These are phyloP conservation scores for Fusarium chuoi DNA, from an alignment of 2,329 filamentous ascomycete species.

Conservation along the genomic window DNA sequence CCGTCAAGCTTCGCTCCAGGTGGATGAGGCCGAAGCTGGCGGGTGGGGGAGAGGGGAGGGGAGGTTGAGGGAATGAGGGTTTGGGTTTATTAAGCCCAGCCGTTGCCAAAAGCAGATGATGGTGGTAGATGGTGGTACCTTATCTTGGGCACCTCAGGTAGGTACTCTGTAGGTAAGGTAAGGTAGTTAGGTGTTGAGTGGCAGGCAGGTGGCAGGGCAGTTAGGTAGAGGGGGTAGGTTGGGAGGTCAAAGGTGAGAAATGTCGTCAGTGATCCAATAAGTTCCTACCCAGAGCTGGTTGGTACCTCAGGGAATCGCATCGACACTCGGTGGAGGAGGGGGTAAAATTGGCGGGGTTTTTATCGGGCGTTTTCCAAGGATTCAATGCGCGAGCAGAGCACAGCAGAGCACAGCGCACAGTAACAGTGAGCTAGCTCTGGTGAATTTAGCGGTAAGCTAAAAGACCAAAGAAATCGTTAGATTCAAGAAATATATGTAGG, in stretches of 20 bases:
- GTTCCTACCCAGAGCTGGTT: background rate
- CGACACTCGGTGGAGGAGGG: slow-evolving; percentile 34
- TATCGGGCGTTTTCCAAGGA: slow-evolving; percentile 37
- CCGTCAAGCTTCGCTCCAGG: slow-evolving; percentile 25
- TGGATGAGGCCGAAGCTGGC: slow-evolving; percentile 35
- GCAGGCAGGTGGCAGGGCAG: background rate
- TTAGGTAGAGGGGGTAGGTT: background rate
- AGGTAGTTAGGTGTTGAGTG: background rate
- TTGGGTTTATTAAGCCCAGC: slow-evolving; percentile 33
- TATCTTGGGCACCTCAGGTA: background rate
- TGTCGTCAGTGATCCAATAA: slow-evolving; percentile 50
- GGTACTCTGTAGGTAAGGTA: background rate
- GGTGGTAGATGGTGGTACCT: background rate
- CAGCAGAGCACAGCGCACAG: background rate
- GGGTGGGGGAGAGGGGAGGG: slow-evolving; percentile 23
- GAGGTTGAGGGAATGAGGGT: slow-evolving; percentile 28
- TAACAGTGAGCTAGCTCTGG: background rate
- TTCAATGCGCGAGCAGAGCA: slow-evolving; percentile 9
- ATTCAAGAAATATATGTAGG: background rate
- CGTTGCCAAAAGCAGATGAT: slow-evolving; percentile 12
- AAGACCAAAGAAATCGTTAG: background rate
- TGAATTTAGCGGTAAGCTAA: slow-evolving; percentile 36
- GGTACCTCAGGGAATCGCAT: slow-evolving; percentile 30
- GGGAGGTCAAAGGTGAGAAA: slow-evolving; percentile 42
- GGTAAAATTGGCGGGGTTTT: slow-evolving; percentile 44